Evolutionary conservation across 768 basidiomycete genomes (phyloP).

Genomic region (Calocera cornea): DNA sequence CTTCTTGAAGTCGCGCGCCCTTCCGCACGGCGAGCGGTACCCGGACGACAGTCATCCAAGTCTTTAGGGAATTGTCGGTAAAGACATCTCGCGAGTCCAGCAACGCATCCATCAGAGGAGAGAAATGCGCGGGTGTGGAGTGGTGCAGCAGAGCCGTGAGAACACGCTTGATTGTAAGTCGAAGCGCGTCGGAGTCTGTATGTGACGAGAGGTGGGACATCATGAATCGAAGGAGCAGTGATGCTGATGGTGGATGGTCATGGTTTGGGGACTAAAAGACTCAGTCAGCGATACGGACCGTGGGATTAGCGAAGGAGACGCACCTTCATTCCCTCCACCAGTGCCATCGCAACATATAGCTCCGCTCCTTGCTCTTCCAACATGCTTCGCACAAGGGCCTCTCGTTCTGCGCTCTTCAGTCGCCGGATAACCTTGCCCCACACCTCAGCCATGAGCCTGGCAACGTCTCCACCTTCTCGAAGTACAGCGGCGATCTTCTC

Average conservation of each 20-base stretch:
- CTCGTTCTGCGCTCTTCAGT: conserved; percentile 46
- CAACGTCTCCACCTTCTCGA: conserved; percentile 54
- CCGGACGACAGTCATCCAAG: conserved; percentile 35
- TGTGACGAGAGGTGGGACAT: conserved; percentile 43
- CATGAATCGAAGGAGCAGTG: conserved; percentile 47
- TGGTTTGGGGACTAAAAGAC: conserved; percentile 7
- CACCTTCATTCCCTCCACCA: conserved; percentile 63
- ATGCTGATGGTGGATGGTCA: conserved; percentile 60
- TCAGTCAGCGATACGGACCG: conserved; percentile 2
- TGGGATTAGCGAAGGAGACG: conserved; percentile 8
- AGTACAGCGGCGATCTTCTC: conserved; percentile 35
- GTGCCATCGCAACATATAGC: conserved; percentile 38
- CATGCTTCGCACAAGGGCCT: conserved; percentile 43
- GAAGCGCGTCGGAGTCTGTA: conserved; percentile 22
- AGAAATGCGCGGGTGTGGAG: conserved; percentile 55
- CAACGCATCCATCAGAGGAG: conserved; percentile 41
- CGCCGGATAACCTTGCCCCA: conserved; percentile 71
- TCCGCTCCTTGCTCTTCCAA: conserved; percentile 31
- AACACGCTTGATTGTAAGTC: conserved; percentile 40
- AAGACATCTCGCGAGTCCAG: conserved; percentile 10
- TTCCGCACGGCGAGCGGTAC: conserved; percentile 51
- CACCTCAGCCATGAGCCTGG: conserved; percentile 68
- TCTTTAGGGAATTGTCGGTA: conserved; percentile 1
- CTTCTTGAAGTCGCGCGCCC: conserved; percentile 44
- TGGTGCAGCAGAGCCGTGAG: conserved; percentile 77